Evolutionary conservation across 2,329 filamentous ascomycete genomes (phyloP), one percentile per base, ranked within the genome.

Genomic region (Venturia nashicola): DNA sequence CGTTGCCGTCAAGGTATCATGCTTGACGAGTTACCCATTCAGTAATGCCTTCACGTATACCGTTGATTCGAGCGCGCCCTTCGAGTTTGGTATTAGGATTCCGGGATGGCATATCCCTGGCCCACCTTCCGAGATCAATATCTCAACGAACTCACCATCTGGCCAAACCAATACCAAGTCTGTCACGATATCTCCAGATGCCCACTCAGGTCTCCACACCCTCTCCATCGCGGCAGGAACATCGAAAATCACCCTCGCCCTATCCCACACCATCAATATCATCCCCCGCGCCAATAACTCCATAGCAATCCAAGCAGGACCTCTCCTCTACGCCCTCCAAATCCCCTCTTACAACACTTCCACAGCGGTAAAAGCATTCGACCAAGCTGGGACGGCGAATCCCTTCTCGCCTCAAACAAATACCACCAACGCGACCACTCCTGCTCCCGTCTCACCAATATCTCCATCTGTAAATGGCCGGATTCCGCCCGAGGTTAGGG

Each of bases 1-100:
- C 3, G 71, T 72, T 18, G 66, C 73, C 20, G 76, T 82, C 9
- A 74, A 69, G 0, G 72, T 83, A 12, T 68, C 68, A 12, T 80
- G 79, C 67, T 70, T 76, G 32, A 84, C 82, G 0, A 73, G 74
- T 61, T 84, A 84, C 69, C 82, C 79, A 0, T 81, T 82, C 67
- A 66, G 67, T 12, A 69, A 76, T 59, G 66, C 66, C 3, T 69
- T 81, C 2, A 66, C 65, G 9, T 81, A 81, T 67, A 73, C 69
- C 2, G 42, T 67, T 63, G 68, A 70, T 20, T 68, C 76, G 3
- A 70, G 69, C 7, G 66, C 67, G 0, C 59, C 72, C 6, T 78
- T 80, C 66, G 70, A 71, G n/a, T 77, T 82, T 65, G 73, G 76
- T 64, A 69, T 82, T 59, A 74, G 79, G 20, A 73, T 81, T n/a